Evolutionary conservation across 192 early-diverging fungal genomes (phyloP).

Genomic region (Coemansia sp.): DNA sequence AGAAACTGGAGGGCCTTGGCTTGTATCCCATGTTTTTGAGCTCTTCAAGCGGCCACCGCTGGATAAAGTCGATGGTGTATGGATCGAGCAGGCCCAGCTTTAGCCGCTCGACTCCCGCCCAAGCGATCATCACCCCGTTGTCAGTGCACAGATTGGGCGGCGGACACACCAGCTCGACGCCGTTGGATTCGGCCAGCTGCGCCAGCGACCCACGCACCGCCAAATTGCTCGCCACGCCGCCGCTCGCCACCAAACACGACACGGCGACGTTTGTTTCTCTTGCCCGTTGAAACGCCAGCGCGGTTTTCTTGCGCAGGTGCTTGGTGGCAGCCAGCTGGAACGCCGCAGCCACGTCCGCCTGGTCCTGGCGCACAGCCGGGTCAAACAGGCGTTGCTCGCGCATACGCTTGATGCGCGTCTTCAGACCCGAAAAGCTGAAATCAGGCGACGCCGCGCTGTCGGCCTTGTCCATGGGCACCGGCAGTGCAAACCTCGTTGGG

Average conservation of each 20-base stretch:
- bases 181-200: slow-evolving; percentile 39
- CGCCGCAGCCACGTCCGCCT: slow-evolving; percentile 69
- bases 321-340: slow-evolving; percentile 64
- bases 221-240: slow-evolving; percentile 77
- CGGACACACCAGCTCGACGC: slow-evolving; percentile 66
- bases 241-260: slow-evolving; percentile 68
- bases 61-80: slow-evolving; percentile 73
- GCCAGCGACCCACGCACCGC: slow-evolving; percentile 55
- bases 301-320: slow-evolving; percentile 68
- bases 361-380: slow-evolving; percentile 23
- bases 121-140: slow-evolving; percentile 86
- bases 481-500: slow-evolving; percentile 48
- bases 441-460: slow-evolving; percentile 52
- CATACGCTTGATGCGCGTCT: slow-evolving; percentile 63
- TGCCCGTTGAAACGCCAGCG: slow-evolving; percentile 57
- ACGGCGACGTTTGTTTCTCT: slow-evolving; percentile 28
- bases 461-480: slow-evolving; percentile 66
- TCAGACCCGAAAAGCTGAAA: slow-evolving; percentile 80
- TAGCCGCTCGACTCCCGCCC: slow-evolving; percentile 77
- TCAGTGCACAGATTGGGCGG: slow-evolving; percentile 79
- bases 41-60: slow-evolving; percentile 72
- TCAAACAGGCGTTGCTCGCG: slow-evolving; percentile 35
- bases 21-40: slow-evolving; percentile 48
- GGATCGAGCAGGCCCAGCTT: slow-evolving; percentile 64
- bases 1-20: slow-evolving; percentile 19